A percentile compares a stretch with the other conserved stretches of the same genome.
These are phyloP conservation scores for Alternaria gaisen DNA, from an alignment of 2,329 filamentous ascomycete species.

Conservation along the genomic window DNA sequence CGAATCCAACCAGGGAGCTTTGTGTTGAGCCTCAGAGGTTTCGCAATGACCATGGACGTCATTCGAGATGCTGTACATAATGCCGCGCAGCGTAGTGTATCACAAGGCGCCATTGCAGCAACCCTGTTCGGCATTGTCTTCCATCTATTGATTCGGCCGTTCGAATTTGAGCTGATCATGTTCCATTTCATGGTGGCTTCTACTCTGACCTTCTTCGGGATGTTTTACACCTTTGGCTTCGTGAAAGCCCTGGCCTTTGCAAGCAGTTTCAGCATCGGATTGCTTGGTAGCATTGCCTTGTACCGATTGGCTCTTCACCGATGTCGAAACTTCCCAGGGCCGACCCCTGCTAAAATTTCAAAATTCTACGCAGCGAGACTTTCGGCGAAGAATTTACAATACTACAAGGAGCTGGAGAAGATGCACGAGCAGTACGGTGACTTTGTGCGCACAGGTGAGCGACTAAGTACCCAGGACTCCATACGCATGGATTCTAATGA, in stretches of 20 bases:
- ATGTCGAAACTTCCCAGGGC: slow-evolving; percentile 36
- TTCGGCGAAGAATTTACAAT: slow-evolving; percentile 38
- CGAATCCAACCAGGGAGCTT: background rate
- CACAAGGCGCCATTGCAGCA: slow-evolving; percentile 10
- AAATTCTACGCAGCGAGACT: slow-evolving; percentile 40
- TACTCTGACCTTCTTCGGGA: slow-evolving; percentile 16
- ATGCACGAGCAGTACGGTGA: slow-evolving; percentile 47
- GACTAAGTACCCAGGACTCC: background rate
- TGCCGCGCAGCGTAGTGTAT: background rate
- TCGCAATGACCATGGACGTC: slow-evolving; percentile 1
- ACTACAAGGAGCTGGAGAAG: slow-evolving; percentile 38
- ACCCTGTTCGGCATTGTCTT: slow-evolving; percentile 29
- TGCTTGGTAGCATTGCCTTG: slow-evolving; percentile 31
- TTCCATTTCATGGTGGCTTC: slow-evolving; percentile 33
- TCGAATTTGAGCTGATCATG: slow-evolving; percentile 39
- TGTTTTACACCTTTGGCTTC: slow-evolving; percentile 20
- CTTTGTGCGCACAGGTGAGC: slow-evolving; percentile 46
- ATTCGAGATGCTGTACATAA: slow-evolving; percentile 5
- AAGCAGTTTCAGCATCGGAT: slow-evolving; percentile 22
- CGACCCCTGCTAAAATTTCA: slow-evolving; percentile 32
- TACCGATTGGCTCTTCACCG: slow-evolving; percentile 41
- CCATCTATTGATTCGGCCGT: slow-evolving; percentile 23
- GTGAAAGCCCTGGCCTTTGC: slow-evolving; percentile 11
- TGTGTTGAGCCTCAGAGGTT: background rate
- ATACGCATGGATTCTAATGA: background rate